Percentiles rank a stretch among this genome's conserved stretches.
Conservation (phyloP, 2,329 filamentous ascomycete species). For the Chrysoporthe puriensis region DNA sequence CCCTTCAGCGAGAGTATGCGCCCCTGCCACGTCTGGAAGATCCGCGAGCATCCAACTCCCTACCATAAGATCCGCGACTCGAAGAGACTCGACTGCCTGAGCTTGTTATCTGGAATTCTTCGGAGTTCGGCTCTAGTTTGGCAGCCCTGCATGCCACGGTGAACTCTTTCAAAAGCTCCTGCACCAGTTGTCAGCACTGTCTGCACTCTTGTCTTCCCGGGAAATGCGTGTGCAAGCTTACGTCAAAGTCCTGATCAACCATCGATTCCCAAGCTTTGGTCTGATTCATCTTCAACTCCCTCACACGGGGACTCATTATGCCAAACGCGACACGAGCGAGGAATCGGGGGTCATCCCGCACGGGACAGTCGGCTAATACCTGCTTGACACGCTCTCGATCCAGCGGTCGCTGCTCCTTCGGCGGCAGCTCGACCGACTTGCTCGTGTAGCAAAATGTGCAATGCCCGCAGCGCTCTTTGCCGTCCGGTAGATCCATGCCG, state of each 20-base stretch:
- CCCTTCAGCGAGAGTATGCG: not conserved
- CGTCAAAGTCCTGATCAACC: slow-evolving; percentile 57
- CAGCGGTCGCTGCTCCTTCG: slow-evolving; percentile 43
- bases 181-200: not conserved
- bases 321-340: slow-evolving; percentile 65
- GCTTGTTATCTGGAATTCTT: not conserved
- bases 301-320: slow-evolving; percentile 60
- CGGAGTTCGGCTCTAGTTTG: not conserved
- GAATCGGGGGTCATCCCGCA: slow-evolving; percentile 61
- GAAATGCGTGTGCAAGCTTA: slow-evolving; percentile 35
- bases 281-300: slow-evolving; percentile 50
- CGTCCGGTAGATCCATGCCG: slow-evolving; percentile 53
- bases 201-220: not conserved
- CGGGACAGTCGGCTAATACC: slow-evolving; percentile 48
- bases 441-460: slow-evolving; percentile 55
- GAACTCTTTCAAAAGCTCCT: slow-evolving; percentile 24
- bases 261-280: slow-evolving; percentile 54
- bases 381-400: slow-evolving; percentile 44
- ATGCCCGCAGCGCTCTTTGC: slow-evolving; percentile 53
- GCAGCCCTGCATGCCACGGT: slow-evolving; percentile 20
- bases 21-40: not conserved
- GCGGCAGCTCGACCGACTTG: slow-evolving; percentile 42
- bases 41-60: not conserved
- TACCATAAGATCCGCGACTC: not conserved
- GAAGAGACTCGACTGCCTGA: not conserved